A percentile compares a stretch with the other conserved stretches of the same genome.
Evolutionary conservation across 2,329 filamentous ascomycete genomes (phyloP).

Genomic region (Coniochaeta pulveracea): DNA sequence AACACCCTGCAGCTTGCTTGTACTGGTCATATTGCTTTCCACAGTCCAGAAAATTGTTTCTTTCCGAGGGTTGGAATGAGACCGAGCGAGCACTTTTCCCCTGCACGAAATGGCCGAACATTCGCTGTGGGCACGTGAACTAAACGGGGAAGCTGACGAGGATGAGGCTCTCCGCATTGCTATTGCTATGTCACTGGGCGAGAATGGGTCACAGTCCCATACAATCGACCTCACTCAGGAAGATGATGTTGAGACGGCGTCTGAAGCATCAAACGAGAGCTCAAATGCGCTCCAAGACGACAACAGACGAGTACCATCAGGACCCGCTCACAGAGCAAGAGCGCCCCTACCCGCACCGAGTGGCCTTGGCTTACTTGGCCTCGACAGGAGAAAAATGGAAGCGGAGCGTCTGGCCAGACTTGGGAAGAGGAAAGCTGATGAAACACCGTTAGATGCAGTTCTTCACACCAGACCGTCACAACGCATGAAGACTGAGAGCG

Average conservation of each 20-base stretch:
- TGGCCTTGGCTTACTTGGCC: conserved; percentile 27
- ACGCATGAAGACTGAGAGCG: conserved; percentile 7
- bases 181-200: conserved; percentile 44
- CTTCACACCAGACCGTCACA: conserved; percentile 7
- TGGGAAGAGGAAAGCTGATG: conserved; percentile 36
- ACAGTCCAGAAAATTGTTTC: too few species aligned
- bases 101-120: conserved; percentile 16
- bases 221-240: conserved; percentile 1
- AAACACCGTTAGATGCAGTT: too few species aligned
- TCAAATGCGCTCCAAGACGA: not conserved
- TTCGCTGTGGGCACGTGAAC: conserved; percentile 11
- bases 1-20: too few species aligned
- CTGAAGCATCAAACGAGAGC: not conserved
- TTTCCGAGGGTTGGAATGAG: too few species aligned
- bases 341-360: conserved; percentile 3
- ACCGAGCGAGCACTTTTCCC: too few species aligned
- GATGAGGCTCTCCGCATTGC: conserved; percentile 50
- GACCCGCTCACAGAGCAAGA: not conserved
- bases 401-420: conserved; percentile 64
- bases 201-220: too few species aligned
- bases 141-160: conserved; percentile 30
- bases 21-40: too few species aligned
- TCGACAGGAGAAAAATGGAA: conserved; percentile 80
- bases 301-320: not conserved
- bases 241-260: conserved; percentile 2